Conservation (phyloP, 306 rosid species). For the Cucurbita maxima region DNA sequence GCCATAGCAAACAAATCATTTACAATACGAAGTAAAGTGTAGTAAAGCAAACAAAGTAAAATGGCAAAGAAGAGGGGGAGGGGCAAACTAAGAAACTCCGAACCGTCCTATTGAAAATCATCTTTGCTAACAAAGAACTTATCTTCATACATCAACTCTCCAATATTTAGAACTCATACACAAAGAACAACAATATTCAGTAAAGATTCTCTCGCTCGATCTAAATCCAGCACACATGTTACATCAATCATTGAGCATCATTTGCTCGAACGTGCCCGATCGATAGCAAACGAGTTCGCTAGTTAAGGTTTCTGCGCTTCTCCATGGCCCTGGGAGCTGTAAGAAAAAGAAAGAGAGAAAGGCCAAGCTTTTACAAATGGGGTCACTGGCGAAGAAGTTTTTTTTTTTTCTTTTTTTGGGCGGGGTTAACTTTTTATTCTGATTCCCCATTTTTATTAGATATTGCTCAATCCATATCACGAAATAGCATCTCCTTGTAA, state of each 20-base stretch:
- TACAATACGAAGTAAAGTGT: constrained; percentile 23
- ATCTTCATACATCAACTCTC: constrained; percentile 8
- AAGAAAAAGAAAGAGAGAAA: constrained; percentile 9
- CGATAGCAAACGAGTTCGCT: constrained; percentile 9
- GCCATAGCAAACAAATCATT: constrained; percentile 31
- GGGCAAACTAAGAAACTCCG: constrained; percentile 12
- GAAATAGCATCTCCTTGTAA: not conserved
- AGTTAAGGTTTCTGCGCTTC: constrained; percentile 53
- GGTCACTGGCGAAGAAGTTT: not conserved
- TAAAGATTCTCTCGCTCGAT: not conserved
- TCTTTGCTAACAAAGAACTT: not conserved
- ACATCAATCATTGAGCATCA: not conserved
- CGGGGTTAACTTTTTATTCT: not conserved
- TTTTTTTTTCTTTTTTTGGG: not conserved
- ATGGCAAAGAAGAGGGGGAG: not conserved
- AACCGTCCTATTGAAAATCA: not conserved
- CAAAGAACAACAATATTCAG: not conserved
- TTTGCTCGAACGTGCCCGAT: constrained; percentile 11
- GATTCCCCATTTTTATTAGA: not conserved
- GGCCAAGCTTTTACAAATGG: not conserved
- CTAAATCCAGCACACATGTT: not conserved
- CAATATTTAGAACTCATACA: constrained; percentile 1
- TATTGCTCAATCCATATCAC: not conserved
- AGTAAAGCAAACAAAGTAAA: constrained; percentile 19
- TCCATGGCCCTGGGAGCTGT: constrained; percentile 90